Base-by-base conservation (phyloP, 2,329 filamentous ascomycete genomes). In the Dissoconium aciculare region DNA sequence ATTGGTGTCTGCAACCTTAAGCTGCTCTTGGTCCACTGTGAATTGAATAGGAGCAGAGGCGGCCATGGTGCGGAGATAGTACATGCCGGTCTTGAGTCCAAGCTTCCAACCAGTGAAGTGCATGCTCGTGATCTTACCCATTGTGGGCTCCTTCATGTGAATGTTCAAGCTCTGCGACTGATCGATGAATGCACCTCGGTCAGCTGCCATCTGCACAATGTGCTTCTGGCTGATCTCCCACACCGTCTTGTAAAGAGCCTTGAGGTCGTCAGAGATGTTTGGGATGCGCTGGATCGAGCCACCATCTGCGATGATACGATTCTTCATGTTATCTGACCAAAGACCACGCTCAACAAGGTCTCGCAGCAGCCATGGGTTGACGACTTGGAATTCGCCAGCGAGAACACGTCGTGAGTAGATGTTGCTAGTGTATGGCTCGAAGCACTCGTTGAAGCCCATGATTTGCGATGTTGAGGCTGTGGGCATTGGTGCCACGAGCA, bases 281-380 rank as follows among this genome's bases (percentile, higher is more conserved):
- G 87, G 81, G 41, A 98, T 87, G 59, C 89, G 87, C 60, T 95
- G 89, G 33, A 98, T 79, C 12, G 87, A 95, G 44, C 89, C 89
- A 45, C 82, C 82, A 40, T 94, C 87, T 35, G 89, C 79, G 51
- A 98, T 98, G 68, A 98, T 98, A 49, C 89, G 84, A 69, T 98
- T 98, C 77, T 98, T 98, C 89, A 98, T 98, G 64, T 84, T 83
- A 62, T 98, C 87, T 28, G 87, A 94, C 89, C 89, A 98, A 26
- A 98, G 69, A 38, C 89, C 89, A 65, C 94, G 81, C 53, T 98
- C 89, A 45, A 98, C 89, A 16, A 98, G 74, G 51, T 98, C 89
- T 69, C 93, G 94, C 38, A 98, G 74, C 40, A 98, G 64, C 89
- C 89, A 98, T 31, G 89, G 89, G 67, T 98, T 98, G 57, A 98